Conservation (phyloP, 495 filamentous ascomycete genomes). For the Hypoxylon cercidicola region DNA sequence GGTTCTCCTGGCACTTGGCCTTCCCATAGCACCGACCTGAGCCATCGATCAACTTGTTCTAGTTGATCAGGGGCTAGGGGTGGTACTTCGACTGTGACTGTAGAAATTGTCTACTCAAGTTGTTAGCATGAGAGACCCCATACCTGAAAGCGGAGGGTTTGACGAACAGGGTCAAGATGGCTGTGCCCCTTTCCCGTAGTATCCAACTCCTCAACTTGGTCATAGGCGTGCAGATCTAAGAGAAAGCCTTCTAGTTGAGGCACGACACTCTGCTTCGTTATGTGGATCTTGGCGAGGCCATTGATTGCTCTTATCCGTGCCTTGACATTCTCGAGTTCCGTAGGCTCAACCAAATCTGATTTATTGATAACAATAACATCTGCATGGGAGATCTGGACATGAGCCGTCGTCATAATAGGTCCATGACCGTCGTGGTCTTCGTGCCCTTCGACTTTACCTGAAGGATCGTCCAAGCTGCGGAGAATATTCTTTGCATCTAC, state of each 20-base stretch:
- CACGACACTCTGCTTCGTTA: conserved; percentile 80
- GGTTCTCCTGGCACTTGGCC: conserved; percentile 64
- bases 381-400: conserved; percentile 97
- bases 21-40: conserved; percentile 88
- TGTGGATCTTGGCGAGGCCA: conserved; percentile 83
- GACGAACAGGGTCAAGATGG: conserved; percentile 77
- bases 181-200: conserved; percentile 74
- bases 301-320: conserved; percentile 85
- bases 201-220: conserved; percentile 76
- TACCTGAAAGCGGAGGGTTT: conserved; percentile 2
- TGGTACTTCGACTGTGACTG: conserved; percentile 73
- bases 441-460: conserved; percentile 66
- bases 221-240: conserved; percentile 92
- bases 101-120: conserved; percentile 83
- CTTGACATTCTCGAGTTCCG: conserved; percentile 71
- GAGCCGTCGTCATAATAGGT: conserved; percentile 83
- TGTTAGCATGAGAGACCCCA: conserved; percentile 25
- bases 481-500: conserved; percentile 95
- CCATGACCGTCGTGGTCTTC: conserved; percentile 64
- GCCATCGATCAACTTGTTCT: conserved; percentile 77
- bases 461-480: conserved; percentile 78
- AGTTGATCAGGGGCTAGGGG: conserved; percentile 64
- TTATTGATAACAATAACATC: conserved; percentile 97
- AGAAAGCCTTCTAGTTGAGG: conserved; percentile 85
- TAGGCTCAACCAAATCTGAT: conserved; percentile 79